Evolutionary conservation across 2,329 filamentous ascomycete species (phyloP), one percentile per base, ranked within the genome.

Genomic region (Colletotrichum filicis): DNA sequence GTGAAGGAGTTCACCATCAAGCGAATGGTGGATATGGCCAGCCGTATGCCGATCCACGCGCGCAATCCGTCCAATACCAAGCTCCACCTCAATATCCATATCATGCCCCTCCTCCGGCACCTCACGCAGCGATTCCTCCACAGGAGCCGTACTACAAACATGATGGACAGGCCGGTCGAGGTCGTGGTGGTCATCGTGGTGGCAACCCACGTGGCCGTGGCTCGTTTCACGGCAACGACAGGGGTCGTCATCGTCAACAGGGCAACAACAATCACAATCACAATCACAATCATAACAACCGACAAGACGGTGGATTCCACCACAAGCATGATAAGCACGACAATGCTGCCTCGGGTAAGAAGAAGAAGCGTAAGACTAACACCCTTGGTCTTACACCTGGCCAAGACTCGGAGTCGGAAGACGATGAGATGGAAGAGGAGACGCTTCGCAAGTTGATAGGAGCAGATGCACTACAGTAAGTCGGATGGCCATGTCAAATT

Each of bases 361-460:
- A 92, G 81, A 94, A 93, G 86, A 93, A 92, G 85, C 89, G 91
- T 70, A 92, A 91, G 83, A 90, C 90, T 52, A 93, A 93, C 76
- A 92, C 91, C 1, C 87, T 95, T 28, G 93, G 93, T 42, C 85
- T 95, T 61, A 93, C 92, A 9, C 92, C 92, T 19, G 90, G 89
- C 32, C 88, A 91, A 76, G 88, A 90, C 64, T 91, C 87, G 62
- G 90, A 90, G 74, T 87, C 88, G 4, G 92, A 93, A 69, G 92
- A 93, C 60, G 91, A 92, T 66, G 90, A 93, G 74, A 86, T 90
- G 67, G 93, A 95, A 77, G 94, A 96, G 82, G 92, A 94, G 83
- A 87, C 89, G 76, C 84, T 88, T 71, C 87, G 81, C 66, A 88
- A 88, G 76, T 77, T 90, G 64, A 86, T 90, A 68, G 89, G 89